Base-by-base conservation (phyloP, 108 stramenopile genomes). In the Licmophora abbreviata region DNA sequence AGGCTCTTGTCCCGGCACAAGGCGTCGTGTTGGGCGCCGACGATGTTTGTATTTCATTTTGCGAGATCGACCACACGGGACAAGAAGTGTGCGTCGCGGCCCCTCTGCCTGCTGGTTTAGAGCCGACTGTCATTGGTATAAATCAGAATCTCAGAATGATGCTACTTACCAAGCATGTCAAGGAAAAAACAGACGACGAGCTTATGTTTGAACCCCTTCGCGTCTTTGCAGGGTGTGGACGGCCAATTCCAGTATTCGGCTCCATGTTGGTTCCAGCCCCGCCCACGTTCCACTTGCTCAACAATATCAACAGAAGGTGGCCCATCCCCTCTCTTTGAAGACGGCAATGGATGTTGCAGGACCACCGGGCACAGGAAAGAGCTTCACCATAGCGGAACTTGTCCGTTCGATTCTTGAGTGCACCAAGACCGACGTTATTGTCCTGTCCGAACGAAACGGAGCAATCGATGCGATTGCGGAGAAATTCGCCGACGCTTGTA, bases 311-410 rank as follows among this genome's bases (percentile, higher is more conserved):
- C 57, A 46, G 24, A 51, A 57, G 20, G 68, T 74, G 22, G 68
- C 73, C 8, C 64, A 74, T 42, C 73, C 73, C 17, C 36, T 69
- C 8, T 17, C 10, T 5, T 34, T 74, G 20, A 69, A 56, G 35
- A 74, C 68, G 29, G 73, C 73, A 24, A 66, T 61, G 53, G 73
- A 74, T 52, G 73, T 74, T 28, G 73, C 73, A 18, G 73, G 73
- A 2, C 73, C 73, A 6, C 73, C 73, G 0, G 70, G 69, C 8
- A 69, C 73, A 0, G 73, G 73, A 4, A 74, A 74, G 44, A 74
- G 68, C 9, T 66, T 66, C 35, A 69, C 73, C 0, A 74, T 74
- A 11, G 52, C 64, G 26, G 73, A 69, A 44, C 55, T 74, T 21
- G 61, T 68, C 3, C 42, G 64, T n/a, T 56, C 58, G 3, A 58